Percentiles rank a stretch among this genome's conserved stretches.
Evolutionary conservation across 139 green algal genomes (phyloP).

Genomic region (Closterium sp.): DNA sequence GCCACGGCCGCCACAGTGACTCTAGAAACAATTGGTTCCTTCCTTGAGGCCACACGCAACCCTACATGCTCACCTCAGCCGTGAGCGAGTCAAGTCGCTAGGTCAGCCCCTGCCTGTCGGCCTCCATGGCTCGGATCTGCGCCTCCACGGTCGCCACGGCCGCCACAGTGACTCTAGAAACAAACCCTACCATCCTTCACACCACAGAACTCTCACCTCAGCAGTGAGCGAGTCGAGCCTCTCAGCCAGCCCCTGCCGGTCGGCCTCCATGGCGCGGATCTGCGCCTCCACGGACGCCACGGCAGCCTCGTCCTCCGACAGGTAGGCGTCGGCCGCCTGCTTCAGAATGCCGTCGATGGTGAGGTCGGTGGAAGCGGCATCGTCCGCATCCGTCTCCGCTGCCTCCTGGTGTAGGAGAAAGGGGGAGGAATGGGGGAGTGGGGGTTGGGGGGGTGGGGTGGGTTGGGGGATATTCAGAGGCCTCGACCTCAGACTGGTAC

Average conservation of each 20-base stretch:
- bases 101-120: conserved; percentile 9
- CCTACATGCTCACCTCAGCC: conserved; percentile 22
- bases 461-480: neutral
- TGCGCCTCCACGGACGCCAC: conserved; percentile 43
- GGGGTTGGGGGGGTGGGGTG: too few species aligned
- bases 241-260: conserved; percentile 5
- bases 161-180: neutral
- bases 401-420: neutral
- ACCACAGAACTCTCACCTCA: neutral
- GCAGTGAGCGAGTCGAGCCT: conserved; percentile 34
- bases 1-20: too few species aligned
- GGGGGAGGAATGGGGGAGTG: too few species aligned
- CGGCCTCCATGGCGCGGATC: conserved; percentile 55
- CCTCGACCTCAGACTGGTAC: neutral
- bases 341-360: neutral
- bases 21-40: too few species aligned
- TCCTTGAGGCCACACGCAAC: too few species aligned
- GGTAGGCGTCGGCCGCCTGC: neutral
- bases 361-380: neutral
- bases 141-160: conserved; percentile 40
- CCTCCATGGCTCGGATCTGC: conserved; percentile 56
- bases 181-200: too few species aligned
- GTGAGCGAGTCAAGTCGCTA: conserved; percentile 18
- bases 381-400: neutral
- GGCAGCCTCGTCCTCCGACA: neutral